Percentiles rank a stretch among this genome's conserved stretches.
phyloP scores from a whole-genome alignment of 768 basidiomycete genomes.

The Cystofilobasidium bisporidii region DNA sequence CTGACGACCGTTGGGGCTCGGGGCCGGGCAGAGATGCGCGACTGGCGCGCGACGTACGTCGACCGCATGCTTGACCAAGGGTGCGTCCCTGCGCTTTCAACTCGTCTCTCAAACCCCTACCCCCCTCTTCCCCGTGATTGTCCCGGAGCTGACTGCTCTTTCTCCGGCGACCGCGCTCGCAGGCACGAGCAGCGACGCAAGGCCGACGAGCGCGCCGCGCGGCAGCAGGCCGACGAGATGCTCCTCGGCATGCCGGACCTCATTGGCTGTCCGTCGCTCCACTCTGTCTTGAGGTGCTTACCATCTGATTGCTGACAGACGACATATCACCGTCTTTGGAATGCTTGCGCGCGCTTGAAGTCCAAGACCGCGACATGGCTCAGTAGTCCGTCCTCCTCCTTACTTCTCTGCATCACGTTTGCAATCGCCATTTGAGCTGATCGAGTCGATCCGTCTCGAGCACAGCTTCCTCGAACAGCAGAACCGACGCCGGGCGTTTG shows the following conservation, averaged over 20 bases:
- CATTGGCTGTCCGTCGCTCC: neutral
- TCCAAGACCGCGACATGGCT: conserved; percentile 9
- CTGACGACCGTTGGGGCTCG: neutral
- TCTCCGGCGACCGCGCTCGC: neutral
- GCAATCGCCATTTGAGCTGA: too few species aligned
- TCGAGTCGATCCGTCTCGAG: too few species aligned
- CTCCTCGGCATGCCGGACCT: conserved; percentile 11
- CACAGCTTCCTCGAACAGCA: conserved; percentile 22
- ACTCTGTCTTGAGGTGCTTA: too few species aligned
- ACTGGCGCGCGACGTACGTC: conserved; percentile 21
- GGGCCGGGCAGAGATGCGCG: conserved; percentile 21
- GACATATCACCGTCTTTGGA: neutral
- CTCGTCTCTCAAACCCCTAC: neutral
- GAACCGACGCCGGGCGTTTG: conserved; percentile 1
- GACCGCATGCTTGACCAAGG: conserved; percentile 12
- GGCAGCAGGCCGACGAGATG: conserved; percentile 1
- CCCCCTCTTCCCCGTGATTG: too few species aligned
- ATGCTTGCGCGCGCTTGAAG: neutral
- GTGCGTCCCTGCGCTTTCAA: neutral
- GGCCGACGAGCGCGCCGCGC: neutral
- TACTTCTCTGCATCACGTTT: neutral
- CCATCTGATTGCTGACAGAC: neutral
- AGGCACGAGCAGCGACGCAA: neutral
- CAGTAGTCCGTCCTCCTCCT: neutral
- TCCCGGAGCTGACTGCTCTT: too few species aligned